Conservation (phyloP, 108 stramenopile species). For the Cyclotella atomus region DNA sequence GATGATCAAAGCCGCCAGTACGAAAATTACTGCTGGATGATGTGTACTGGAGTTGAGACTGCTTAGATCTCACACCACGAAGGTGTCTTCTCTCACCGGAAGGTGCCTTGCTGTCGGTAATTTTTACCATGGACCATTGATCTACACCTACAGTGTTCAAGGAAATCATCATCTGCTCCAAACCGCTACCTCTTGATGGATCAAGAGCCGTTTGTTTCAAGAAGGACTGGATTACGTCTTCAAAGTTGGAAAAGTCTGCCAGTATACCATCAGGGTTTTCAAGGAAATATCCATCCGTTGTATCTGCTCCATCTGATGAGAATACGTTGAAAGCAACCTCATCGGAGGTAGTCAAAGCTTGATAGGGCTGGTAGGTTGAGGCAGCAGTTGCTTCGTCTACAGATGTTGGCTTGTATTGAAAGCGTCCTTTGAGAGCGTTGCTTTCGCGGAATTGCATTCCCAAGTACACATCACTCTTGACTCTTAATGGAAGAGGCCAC, state of each 20-base stretch:
- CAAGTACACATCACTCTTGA: neutral
- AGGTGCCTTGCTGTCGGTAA: neutral
- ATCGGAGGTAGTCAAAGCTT: neutral
- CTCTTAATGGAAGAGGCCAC: conserved; percentile 7
- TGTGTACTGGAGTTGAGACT: no score
- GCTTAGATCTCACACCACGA: neutral
- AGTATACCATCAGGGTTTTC: neutral
- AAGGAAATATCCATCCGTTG: neutral
- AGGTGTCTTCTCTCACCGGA: neutral
- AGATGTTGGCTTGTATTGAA: conserved; percentile 1
- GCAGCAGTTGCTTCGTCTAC: neutral
- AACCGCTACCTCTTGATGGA: neutral
- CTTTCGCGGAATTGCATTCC: neutral
- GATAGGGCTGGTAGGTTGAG: neutral
- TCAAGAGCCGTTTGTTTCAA: neutral
- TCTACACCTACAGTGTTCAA: neutral
- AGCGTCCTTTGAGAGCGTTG: neutral
- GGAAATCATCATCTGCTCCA: neutral
- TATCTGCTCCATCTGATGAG: neutral
- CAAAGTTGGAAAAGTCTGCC: neutral
- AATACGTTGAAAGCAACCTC: neutral
- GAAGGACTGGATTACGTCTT: neutral
- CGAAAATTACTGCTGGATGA: neutral
- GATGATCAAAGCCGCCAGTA: neutral
- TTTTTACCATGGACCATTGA: conserved; percentile 9